Evolutionary conservation across 75 land plant species (phyloP).

Genomic region (Selaginella tamariscina): DNA sequence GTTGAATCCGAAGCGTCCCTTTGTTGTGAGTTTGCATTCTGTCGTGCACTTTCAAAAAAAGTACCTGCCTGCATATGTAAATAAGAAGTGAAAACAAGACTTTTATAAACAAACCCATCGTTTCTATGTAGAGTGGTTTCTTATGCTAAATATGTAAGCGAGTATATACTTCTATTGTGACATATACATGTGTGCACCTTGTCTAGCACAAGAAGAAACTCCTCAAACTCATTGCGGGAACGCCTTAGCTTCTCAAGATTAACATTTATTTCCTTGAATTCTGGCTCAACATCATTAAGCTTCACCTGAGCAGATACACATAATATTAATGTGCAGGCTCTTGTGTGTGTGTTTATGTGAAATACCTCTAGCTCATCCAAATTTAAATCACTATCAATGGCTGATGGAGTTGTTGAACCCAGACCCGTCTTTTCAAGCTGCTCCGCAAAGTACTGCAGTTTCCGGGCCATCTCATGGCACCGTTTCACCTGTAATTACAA

Average conservation of each 20-base stretch:
- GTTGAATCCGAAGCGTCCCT: background rate
- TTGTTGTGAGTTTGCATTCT: constrained; percentile 9
- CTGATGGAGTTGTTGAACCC: background rate
- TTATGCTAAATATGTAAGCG: too few relatives aligned
- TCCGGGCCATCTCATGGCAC: constrained; percentile 4
- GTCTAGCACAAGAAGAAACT: constrained; percentile 9
- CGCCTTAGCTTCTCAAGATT: constrained; percentile 14
- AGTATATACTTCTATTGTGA: background rate
- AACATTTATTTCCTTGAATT: background rate
- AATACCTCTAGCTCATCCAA: constrained; percentile 10
- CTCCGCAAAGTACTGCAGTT: constrained; percentile 1
- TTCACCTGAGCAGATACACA: background rate
- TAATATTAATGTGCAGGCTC: background rate
- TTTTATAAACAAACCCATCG: too few relatives aligned
- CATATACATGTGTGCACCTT: background rate
- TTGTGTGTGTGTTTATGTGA: background rate
- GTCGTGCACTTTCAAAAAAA: background rate
- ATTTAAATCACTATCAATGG: background rate
- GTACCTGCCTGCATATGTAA: constrained; percentile 7
- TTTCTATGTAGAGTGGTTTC: too few relatives aligned
- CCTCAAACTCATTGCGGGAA: background rate
- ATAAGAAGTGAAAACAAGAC: too few relatives aligned
- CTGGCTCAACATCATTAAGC: background rate
- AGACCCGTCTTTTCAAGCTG: constrained; percentile 7
- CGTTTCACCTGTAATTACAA: constrained; percentile 10